Base-by-base conservation (phyloP, 2,329 filamentous ascomycete genomes). In the Beauveria caledonica region DNA sequence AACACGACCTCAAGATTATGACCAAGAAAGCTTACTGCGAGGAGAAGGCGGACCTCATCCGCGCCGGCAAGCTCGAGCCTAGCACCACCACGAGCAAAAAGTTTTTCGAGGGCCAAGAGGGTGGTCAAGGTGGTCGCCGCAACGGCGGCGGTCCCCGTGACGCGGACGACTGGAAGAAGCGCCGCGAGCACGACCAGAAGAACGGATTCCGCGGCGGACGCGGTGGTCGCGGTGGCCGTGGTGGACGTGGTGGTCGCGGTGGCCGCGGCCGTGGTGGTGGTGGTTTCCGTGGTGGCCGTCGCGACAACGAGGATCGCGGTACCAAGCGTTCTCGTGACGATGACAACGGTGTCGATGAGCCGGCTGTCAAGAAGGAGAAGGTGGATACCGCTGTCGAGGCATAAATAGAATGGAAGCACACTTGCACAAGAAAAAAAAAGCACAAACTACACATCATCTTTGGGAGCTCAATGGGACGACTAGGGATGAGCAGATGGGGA, bases 11-110 rank as follows among this genome's bases (percentile, higher is more conserved):
- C 56, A 77, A 86, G 71, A 87, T 94, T 77, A 92, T 90, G 85
- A 86, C 85, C 75, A 99, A 99, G 86, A 84, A 85, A 68, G 88
- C 85, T 19, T 99, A 99, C 74, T 87, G 89, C 66, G 81, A 87
- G n/a, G 84, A 87, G 73, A 93, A 93, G 79, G 81, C 80, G 61
- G 77, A 85, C 59, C 83, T 89, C 42, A 92, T 93, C 68, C 80
- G 84, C 66, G 81, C 85, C 48, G 89, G 90, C 62, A 85, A 85
- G 69, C 78, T 91, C 52, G 78, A 85, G 70, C 84, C 87, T 63
- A 84, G 78, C 67, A 72, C 70, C 52, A 71, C 68, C 63, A 69
- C 69, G 17, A 68, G 69, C 52, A 74, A 74, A 64, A 73, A 72
- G 63, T 83, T 83, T 68, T 83, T 73, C 63, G 80, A 83, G 69